Conservation (phyloP, 2,329 filamentous ascomycete genomes). For the Talaromyces marneffei region DNA sequence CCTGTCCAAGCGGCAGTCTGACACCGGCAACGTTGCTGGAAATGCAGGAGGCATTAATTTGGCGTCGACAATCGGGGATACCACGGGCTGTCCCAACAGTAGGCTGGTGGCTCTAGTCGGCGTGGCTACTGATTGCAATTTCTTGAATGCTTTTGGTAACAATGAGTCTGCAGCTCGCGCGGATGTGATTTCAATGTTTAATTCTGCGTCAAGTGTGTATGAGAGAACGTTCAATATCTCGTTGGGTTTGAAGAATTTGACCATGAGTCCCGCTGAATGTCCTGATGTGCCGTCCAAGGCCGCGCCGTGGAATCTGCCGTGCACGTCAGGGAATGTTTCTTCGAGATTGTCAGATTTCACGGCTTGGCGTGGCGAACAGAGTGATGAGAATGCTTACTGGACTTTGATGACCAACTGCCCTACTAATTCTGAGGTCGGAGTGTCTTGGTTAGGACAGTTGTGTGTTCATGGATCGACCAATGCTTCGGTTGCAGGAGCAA, state of each 20-base stretch:
- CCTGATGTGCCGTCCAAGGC: conserved; percentile 61
- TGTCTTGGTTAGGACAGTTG: conserved; percentile 88
- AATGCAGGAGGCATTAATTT: conserved; percentile 78
- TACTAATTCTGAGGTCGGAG: conserved; percentile 76
- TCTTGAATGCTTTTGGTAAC: conserved; percentile 49
- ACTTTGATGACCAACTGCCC: conserved; percentile 77
- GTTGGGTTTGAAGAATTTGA: conserved; percentile 79
- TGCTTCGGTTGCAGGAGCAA: conserved; percentile 67
- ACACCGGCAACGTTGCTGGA: conserved; percentile 62
- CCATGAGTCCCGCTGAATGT: conserved; percentile 64
- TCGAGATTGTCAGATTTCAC: conserved; percentile 83
- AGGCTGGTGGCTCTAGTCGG: conserved; percentile 87
- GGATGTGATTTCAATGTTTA: conserved; percentile 79
- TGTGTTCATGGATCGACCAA: conserved; percentile 56
- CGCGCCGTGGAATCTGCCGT: conserved; percentile 79
- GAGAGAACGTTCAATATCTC: conserved; percentile 93
- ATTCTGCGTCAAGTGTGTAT: conserved; percentile 78
- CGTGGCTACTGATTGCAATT: conserved; percentile 79
- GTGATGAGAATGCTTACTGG: conserved; percentile 88
- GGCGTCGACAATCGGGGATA: conserved; percentile 69
- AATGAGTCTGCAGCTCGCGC: conserved; percentile 57
- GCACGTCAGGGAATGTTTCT: conserved; percentile 56
- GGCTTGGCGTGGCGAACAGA: conserved; percentile 70
- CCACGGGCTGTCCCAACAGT: conserved; percentile 79
- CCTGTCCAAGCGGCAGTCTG: conserved; percentile 56